These are phyloP conservation scores for Emmonsiellopsis sp. DNA, from an alignment of 2,329 filamentous ascomycete genomes.

Conservation along the genomic window DNA sequence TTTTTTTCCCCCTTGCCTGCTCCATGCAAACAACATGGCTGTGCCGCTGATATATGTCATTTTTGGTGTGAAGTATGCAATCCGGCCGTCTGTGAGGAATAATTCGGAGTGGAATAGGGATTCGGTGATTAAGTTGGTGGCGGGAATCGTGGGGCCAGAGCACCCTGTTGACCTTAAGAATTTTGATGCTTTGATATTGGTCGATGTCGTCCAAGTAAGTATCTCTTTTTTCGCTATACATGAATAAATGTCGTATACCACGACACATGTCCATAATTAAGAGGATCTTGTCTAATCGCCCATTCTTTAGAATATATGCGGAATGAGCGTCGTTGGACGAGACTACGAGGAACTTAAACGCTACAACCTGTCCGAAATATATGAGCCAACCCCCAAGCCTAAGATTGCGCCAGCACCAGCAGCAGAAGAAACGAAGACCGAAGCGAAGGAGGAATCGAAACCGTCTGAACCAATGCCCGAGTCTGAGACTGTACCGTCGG, in stretches of 20 bases:
- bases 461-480: background rate
- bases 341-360: slow-evolving; percentile 54
- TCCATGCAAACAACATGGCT: slow-evolving; percentile 1
- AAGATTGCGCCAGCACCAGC: background rate
- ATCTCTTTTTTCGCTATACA: slow-evolving; percentile 4
- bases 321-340: slow-evolving; percentile 53
- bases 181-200: slow-evolving; percentile 53
- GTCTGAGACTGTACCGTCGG: too few relatives aligned
- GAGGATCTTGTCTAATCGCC: background rate
- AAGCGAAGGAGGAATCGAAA: background rate
- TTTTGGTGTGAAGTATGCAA: slow-evolving; percentile 45
- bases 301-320: slow-evolving; percentile 44
- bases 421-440: background rate
- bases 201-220: slow-evolving; percentile 54
- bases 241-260: background rate
- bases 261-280: slow-evolving; percentile 1
- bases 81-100: slow-evolving; percentile 52
- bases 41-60: slow-evolving; percentile 1
- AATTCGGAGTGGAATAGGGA: slow-evolving; percentile 50
- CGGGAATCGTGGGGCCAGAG: slow-evolving; percentile 46
- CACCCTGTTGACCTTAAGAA: slow-evolving; percentile 54
- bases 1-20: background rate
- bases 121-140: slow-evolving; percentile 51
- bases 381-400: slow-evolving; percentile 37
- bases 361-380: slow-evolving; percentile 56